Base-by-base conservation (phyloP, 352 stramenopile species). In the Globisporangium iwayamae region DNA sequence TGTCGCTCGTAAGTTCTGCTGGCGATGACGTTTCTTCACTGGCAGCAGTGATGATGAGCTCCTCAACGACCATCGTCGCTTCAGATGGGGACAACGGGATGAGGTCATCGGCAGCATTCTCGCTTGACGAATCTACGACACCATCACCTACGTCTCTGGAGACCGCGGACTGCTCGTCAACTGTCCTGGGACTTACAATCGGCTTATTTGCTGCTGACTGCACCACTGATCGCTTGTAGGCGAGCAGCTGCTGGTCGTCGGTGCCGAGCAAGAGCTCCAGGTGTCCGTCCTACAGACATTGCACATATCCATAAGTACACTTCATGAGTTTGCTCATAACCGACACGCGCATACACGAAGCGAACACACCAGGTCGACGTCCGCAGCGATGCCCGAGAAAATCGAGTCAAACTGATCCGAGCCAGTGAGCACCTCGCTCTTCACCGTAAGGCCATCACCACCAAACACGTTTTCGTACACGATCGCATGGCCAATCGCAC, bases 361-460 rank as follows among this genome's bases (percentile, higher is more conserved):
- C 0, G 0, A 57, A 22, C 39, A 25, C 74, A 92, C 83, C 69
- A 90, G 46, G 36, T 91, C 78, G 45, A 91, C 75, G 41, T 93
- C 83, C n/a, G 67, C 75, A 22, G 68, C 64, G 28, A 79, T 63
- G 2, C 71, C 72, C 0, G 75, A 78, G 54, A 90, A 88, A 55
- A 93, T 83, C 3, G 78, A 87, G 53, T 89, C 81, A 46, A 88
- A 91, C 8, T 66, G 63, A 43, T 89, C 75, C 0, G 81, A 90
- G 20, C 77, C 75, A 13, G 63, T 22, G 6, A 93, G 60, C 22
- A 67, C 8, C 45, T 81, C 55, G 0, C 25, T 56, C 32, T 36
- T 36, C 38, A 25, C 28, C 14, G 69, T 65, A n/a, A 52, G 46
- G 13, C n/a, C 43, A n/a, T 48, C 47, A 14, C 48, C 32, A 11